Percentiles rank a stretch among this genome's conserved stretches.
These are phyloP conservation scores for Comarum palustre DNA, from an alignment of 306 rosid species.

Conservation along the genomic window DNA sequence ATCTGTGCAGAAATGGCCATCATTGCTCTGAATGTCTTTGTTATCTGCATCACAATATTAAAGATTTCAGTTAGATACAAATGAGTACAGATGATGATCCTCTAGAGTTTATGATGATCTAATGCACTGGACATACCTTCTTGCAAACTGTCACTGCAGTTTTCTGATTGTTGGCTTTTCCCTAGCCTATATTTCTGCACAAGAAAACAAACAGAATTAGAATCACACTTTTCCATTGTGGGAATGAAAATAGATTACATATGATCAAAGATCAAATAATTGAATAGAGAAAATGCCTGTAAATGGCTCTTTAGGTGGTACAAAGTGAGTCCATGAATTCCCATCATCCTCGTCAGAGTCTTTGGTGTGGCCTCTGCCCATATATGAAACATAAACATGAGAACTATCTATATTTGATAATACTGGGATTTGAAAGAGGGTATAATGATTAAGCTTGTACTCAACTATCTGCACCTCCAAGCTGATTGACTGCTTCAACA, in stretches of 20 bases:
- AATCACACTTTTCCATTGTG: conserved; percentile 13
- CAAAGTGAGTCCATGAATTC: conserved; percentile 82
- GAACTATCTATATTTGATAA: neutral
- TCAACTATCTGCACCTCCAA: conserved; percentile 92
- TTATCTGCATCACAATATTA: conserved; percentile 37
- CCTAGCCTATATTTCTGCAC: conserved; percentile 85
- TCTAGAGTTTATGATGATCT: neutral
- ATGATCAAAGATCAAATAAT: conserved; percentile 30
- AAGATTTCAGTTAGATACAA: neutral
- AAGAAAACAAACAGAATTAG: conserved; percentile 16
- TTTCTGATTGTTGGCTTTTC: conserved; percentile 61
- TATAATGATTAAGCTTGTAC: conserved; percentile 30
- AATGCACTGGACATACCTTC: conserved; percentile 50
- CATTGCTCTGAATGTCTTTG: conserved; percentile 50
- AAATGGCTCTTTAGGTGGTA: conserved; percentile 99
- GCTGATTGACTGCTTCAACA: conserved; percentile 72
- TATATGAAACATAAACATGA: conserved; percentile 20
- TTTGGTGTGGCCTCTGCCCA: conserved; percentile 93
- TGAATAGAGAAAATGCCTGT: conserved; percentile 51
- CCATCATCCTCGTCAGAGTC: conserved; percentile 86
- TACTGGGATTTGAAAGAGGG: neutral
- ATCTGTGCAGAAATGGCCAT: conserved; percentile 48
- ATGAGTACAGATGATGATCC: neutral
- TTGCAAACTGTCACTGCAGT: conserved; percentile 47
- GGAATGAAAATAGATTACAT: neutral